Conservation (phyloP, 768 basidiomycete genomes). For the Tricholoma bakamatsutake region DNA sequence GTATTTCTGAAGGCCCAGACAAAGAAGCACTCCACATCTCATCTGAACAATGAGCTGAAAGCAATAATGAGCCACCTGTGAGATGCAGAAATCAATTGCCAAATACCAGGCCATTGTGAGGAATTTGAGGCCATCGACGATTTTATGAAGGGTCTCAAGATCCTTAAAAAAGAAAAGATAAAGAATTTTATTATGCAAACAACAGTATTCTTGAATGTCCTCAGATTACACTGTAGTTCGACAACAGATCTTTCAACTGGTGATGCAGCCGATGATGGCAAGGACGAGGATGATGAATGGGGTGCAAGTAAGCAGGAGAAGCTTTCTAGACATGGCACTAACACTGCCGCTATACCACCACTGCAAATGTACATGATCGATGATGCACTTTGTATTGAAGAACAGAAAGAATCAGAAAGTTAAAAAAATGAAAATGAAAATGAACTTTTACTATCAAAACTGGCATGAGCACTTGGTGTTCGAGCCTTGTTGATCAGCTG, state of each 20-base stretch:
- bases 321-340: too few relatives aligned
- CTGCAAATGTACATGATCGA: background rate
- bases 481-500: background rate
- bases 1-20: slow-evolving; percentile 11
- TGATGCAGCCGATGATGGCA: background rate
- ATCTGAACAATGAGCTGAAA: slow-evolving; percentile 9
- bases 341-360: background rate
- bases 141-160: slow-evolving; percentile 6
- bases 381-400: background rate
- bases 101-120: slow-evolving; percentile 5
- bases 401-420: background rate
- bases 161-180: slow-evolving; percentile 6
- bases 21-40: slow-evolving; percentile 8
- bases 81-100: slow-evolving; percentile 5
- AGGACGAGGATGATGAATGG: background rate
- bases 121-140: slow-evolving; percentile 4
- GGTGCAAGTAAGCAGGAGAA: too few relatives aligned
- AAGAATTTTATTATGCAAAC: slow-evolving; percentile 5
- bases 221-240: background rate
- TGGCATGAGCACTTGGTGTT: background rate
- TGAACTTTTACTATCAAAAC: background rate
- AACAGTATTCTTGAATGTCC: slow-evolving; percentile 2
- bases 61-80: slow-evolving; percentile 3
- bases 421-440: background rate
- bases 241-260: background rate